Conservation (phyloP, 169 alveolate species). For the Babesia divergens region DNA sequence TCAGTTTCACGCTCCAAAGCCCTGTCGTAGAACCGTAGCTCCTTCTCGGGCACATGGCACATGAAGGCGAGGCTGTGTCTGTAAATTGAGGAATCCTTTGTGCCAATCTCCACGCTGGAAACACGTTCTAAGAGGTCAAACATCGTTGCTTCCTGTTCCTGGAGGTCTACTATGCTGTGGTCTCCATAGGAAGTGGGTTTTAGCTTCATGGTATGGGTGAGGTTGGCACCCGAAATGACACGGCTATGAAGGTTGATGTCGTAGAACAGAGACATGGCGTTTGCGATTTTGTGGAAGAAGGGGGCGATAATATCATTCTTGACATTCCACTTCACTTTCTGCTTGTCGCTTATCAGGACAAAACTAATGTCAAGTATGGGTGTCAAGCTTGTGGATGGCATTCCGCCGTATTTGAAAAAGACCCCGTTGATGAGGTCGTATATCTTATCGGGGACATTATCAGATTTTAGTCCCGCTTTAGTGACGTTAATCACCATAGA, state of each 20-base stretch:
- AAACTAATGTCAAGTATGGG: slow-evolving; percentile 35
- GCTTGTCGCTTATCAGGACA: slow-evolving; percentile 20
- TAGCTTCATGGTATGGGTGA: slow-evolving; percentile 13
- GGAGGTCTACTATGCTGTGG: slow-evolving; percentile 2
- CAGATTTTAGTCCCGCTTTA: neutral
- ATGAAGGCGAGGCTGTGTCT: slow-evolving; percentile 31
- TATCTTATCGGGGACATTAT: neutral
- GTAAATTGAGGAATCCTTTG: slow-evolving; percentile 11
- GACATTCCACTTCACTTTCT: slow-evolving; percentile 8
- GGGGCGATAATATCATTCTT: neutral
- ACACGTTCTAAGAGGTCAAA: slow-evolving; percentile 41
- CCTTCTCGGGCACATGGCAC: slow-evolving; percentile 12
- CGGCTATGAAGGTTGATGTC: slow-evolving; percentile 53
- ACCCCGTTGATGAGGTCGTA: slow-evolving; percentile 8
- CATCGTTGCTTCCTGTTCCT: slow-evolving; percentile 7
- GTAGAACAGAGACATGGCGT: slow-evolving; percentile 40
- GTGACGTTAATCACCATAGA: slow-evolving; percentile 2
- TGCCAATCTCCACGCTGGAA: slow-evolving; percentile 17
- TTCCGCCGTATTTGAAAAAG: slow-evolving; percentile 14
- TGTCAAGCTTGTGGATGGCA: slow-evolving; percentile 20
- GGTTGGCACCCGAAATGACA: slow-evolving; percentile 26
- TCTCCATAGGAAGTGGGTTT: neutral
- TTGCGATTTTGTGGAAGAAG: slow-evolving; percentile 8
- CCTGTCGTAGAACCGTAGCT: slow-evolving; percentile 20
- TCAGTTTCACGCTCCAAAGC: neutral